Evolutionary conservation across 106 monocot species (phyloP), one percentile per base, ranked within the genome.

Genomic region (Allium fistulosum): DNA sequence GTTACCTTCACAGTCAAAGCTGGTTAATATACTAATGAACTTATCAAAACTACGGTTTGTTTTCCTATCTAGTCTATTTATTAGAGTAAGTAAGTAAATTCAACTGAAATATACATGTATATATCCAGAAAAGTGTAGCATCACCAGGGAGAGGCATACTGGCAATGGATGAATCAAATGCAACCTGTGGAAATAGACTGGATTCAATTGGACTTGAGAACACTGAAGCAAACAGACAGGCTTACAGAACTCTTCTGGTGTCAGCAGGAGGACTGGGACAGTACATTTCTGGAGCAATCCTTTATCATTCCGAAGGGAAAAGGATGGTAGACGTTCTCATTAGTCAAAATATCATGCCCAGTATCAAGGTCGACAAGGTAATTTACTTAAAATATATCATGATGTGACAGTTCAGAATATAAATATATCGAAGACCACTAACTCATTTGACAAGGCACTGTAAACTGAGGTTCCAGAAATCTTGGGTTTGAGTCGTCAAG

Each of bases 281-380:
- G 66, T 92, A 84, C 80, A 79, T 96, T 84, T 92, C 96, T 9
- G 91, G 91, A 50, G 91, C 96, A 10, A 96, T 96, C 76, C 81
- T 96, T 27, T 96, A 88, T 5, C 27, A 92, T 91, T 46, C 55
- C 10, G 88, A 86, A 15, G 96, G 96, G 12, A 84, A 86, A 76
- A 96, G 92, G 74, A 96, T 37, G 37, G 92, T 97, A 8, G 92
- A 97, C 73, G 92, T 97, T 67, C 96, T 97, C 62, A 56, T 69
- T 13, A 74, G 76, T 60, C 96, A 97, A 72, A 86, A 82, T 51
- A 88, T 97, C 0, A 58, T 83, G 46, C 96, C 96, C 13, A 88
- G 96, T 5, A 97, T 97, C 78, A 97, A 97, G 61, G 96, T 97
- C 17, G 96, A 97, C 71, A 97, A 97, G 96, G 96, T 96, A 72